Evolutionary conservation across 495 filamentous ascomycete genomes (phyloP).

Genomic region (Cercophora samala): DNA sequence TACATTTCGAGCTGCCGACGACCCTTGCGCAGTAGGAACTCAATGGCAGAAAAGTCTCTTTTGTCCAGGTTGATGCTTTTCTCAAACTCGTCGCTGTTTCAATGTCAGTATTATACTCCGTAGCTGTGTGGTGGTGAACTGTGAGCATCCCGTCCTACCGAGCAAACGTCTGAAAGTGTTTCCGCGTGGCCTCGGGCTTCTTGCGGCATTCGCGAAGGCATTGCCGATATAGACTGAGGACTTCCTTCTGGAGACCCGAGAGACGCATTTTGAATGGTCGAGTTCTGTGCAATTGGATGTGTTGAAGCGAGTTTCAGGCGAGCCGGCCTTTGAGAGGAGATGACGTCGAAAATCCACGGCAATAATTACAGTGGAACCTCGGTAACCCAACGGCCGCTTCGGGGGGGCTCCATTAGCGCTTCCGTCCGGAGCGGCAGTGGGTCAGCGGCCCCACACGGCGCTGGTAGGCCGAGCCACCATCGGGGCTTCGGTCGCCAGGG

Average conservation of each 20-base stretch:
- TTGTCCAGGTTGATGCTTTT: constrained; percentile 68
- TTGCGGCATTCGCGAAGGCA: constrained; percentile 76
- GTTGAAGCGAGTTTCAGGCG: too few species aligned
- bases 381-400: neutral
- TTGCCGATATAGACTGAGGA: constrained; percentile 78
- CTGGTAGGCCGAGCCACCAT: neutral
- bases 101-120: constrained; percentile 11
- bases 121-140: neutral
- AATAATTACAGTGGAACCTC: constrained; percentile 7
- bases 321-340: neutral
- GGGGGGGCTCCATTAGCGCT: neutral
- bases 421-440: neutral
- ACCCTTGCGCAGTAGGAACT: constrained; percentile 84
- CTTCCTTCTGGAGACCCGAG: constrained; percentile 89
- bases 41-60: constrained; percentile 84
- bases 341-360: neutral
- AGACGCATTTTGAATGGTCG: constrained; percentile 49
- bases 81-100: constrained; percentile 67
- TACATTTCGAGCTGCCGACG: constrained; percentile 83
- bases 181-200: constrained; percentile 60
- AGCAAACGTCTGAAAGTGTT: constrained; percentile 42
- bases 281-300: neutral
- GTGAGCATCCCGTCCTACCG: constrained; percentile 26
- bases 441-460: neutral
- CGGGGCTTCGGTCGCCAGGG: constrained; percentile 1